Base-by-base conservation (phyloP, 306 rosid genomes). In the Ammopiptanthus mongolicus region DNA sequence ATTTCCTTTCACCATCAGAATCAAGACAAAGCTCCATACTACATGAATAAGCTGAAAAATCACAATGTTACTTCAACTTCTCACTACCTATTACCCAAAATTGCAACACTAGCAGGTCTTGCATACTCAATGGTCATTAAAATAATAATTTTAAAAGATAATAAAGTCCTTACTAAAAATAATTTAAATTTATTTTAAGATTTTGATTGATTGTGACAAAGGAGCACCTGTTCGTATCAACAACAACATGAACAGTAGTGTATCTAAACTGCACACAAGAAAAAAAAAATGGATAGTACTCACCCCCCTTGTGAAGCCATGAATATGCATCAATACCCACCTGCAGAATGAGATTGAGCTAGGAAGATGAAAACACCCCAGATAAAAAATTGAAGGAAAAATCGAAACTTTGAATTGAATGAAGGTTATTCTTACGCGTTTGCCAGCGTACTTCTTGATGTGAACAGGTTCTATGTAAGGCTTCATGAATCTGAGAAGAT, bases 281-380 rank as follows among this genome's bases (percentile, higher is more conserved):
- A 8, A 8, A 37, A 37, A 37, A 1, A 7, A 29, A 29, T n/a
- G 44, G 44, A 37, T 37, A 7, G 1, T 37, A 75, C 78, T 74
- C 53, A 94, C 98, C 98, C 72, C 98, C 98, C 79, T 90, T 94
- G 73, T 94, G 98, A 67, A 94, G 97, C 98, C 97, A 94, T 62
- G 97, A 91, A 78, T 94, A 94, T 18, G 98, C 98, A 67, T 94
- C 98, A 63, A 94, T 94, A 46, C 96, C 98, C 85, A 94, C 98
- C 98, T 93, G 87, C 55, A 64, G n/a, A 58, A 41, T 3, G 34
- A 18, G 17, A 51, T 18, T 0, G 0, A 69, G 66, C 29, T 33
- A 65, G 14, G 23, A 3, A 42, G 31, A 39, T 62, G 12, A 29
- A 22, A 37, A 60, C 14, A 22, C 18, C 71, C 59, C 57, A 66